Evolutionary conservation across 345 rosid genomes (phyloP).

Genomic region (Fremontodendron californicum): DNA sequence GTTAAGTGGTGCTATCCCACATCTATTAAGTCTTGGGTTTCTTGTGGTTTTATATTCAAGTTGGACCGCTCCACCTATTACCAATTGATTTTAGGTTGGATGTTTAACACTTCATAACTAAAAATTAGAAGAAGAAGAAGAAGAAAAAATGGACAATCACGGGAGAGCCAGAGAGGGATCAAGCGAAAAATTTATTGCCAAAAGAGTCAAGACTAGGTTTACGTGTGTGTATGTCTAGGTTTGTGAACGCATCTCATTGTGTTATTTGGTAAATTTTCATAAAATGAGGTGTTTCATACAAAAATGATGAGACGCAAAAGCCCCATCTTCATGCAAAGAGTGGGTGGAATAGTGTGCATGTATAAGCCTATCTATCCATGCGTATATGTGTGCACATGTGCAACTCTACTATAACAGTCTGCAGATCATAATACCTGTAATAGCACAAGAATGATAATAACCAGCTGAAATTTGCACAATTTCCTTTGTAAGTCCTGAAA

Average conservation of each 20-base stretch:
- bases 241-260: not conserved
- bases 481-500: slow-evolving; percentile 59
- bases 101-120: too few relatives aligned
- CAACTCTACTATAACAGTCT: not conserved
- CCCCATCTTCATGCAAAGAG: not conserved
- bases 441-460: slow-evolving; percentile 83
- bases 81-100: too few relatives aligned
- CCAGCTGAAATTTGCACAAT: slow-evolving; percentile 76
- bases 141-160: too few relatives aligned
- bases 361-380: not conserved
- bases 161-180: too few relatives aligned
- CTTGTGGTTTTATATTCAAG: too few relatives aligned
- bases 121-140: too few relatives aligned
- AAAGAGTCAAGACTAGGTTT: not conserved
- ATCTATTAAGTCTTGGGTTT: too few relatives aligned
- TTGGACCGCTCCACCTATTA: too few relatives aligned
- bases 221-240: not conserved
- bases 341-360: not conserved
- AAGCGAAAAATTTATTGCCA: too few relatives aligned
- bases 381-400: not conserved
- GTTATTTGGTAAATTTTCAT: not conserved
- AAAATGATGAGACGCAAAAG: not conserved
- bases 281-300: not conserved
- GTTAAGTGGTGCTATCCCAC: too few relatives aligned
- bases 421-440: slow-evolving; percentile 52